These are phyloP conservation scores for Sarocladiaceae sp. DNA, from an alignment of 2,329 filamentous ascomycete species.

Conservation along the genomic window DNA sequence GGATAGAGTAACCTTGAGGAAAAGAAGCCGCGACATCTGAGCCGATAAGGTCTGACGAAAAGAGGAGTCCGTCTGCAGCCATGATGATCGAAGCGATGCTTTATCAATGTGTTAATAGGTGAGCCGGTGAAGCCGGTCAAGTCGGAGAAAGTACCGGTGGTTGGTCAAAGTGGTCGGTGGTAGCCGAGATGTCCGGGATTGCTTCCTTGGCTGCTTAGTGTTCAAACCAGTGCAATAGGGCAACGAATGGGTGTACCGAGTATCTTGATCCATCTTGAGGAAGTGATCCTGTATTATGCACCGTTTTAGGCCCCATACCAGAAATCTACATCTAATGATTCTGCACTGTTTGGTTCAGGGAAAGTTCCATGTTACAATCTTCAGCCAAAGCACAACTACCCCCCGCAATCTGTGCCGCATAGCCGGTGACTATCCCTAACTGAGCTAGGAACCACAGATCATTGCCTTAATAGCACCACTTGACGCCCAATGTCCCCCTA, in stretches of 20 bases:
- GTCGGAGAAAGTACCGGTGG: no score
- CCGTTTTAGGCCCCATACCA: neutral
- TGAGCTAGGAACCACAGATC: neutral
- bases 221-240: neutral
- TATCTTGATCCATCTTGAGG: neutral
- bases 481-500: neutral
- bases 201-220: neutral
- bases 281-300: neutral
- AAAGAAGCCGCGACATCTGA: slow-evolving; percentile 52
- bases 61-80: slow-evolving; percentile 37
- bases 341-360: neutral
- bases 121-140: neutral
- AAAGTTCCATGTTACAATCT: neutral
- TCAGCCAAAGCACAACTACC: neutral
- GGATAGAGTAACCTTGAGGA: slow-evolving; percentile 63
- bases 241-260: neutral
- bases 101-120: no score
- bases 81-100: no score
- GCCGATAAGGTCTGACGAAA: slow-evolving; percentile 60
- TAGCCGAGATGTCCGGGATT: neutral
- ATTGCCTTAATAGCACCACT: neutral
- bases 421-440: neutral
- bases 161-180: neutral
- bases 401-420: neutral
- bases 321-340: neutral